Base-by-base conservation (phyloP, 1,139 yeast species). In the Magnusiomyces tetraspermus region DNA sequence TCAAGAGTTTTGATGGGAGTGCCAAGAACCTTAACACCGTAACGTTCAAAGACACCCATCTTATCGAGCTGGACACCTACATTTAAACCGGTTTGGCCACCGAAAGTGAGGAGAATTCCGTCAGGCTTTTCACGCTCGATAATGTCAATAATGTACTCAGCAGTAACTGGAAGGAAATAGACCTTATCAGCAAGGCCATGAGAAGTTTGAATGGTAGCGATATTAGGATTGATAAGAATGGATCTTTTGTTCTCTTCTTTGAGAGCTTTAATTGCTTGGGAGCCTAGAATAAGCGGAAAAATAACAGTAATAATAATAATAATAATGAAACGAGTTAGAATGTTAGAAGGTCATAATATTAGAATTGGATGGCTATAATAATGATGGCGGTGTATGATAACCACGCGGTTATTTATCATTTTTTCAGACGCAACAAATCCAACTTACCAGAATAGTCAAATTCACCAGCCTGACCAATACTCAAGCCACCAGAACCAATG, bases 381-480 rank as follows among this genome's bases (percentile, higher is more conserved):
- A n/a, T n/a, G n/a, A n/a, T n/a, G n/a, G n/a, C n/a, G n/a, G n/a
- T n/a, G n/a, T n/a, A n/a, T n/a, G n/a, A n/a, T n/a, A n/a, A n/a
- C n/a, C n/a, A n/a, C n/a, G n/a, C n/a, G n/a, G n/a, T n/a, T n/a
- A n/a, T n/a, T n/a, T n/a, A n/a, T n/a, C n/a, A n/a, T n/a, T n/a
- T n/a, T n/a, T n/a, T n/a, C n/a, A n/a, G n/a, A n/a, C n/a, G n/a
- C n/a, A n/a, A n/a, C n/a, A n/a, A n/a, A n/a, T n/a, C n/a, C n/a
- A 47, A 57, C 64, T 10, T 52, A 55, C 97, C 97, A 42, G 96
- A 87, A 72, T 92, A 92, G 70, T 92, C 99, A 63, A 92, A 92
- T 71, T 92, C 99, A 63, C 99, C 99, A 48, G 99, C 99, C 72
- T 92, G 99, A 55, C 99, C 99, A 67, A 92, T 92, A 52, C 96